A percentile compares a stretch with the other conserved stretches of the same genome.
These are phyloP conservation scores for Leccinum griseonigrum DNA, from an alignment of 1,284 basidiomycete genomes.

Conservation along the genomic window DNA sequence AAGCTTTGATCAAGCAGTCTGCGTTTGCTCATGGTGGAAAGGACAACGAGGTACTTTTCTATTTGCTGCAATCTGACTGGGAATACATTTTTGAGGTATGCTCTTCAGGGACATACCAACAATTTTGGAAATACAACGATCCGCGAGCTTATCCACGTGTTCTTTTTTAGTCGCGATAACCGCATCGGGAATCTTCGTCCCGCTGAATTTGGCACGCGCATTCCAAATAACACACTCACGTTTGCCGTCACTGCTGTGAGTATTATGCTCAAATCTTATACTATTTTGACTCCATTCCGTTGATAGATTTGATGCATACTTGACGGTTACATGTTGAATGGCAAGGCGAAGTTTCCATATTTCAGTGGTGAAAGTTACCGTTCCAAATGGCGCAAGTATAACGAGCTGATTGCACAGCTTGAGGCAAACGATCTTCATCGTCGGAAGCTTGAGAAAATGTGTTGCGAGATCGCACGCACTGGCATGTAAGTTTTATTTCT, in stretches of 20 bases:
- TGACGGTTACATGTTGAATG: background rate
- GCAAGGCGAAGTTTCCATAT: background rate
- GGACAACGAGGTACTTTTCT: background rate
- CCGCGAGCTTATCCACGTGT: background rate
- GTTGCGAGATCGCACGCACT: background rate
- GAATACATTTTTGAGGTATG: too few species aligned
- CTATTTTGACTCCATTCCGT: background rate
- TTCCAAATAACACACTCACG: background rate
- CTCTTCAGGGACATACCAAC: background rate
- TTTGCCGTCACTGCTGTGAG: background rate
- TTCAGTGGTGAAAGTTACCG: background rate
- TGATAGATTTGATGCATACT: background rate
- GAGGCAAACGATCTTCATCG: background rate
- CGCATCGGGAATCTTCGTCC: background rate
- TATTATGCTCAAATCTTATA: background rate
- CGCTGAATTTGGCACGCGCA: background rate
- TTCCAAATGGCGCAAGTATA: background rate
- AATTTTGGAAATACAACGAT: background rate
- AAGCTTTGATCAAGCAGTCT: background rate
- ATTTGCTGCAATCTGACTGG: too few species aligned
- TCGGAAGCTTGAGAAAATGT: background rate
- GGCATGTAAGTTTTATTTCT: background rate
- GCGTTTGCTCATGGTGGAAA: background rate
- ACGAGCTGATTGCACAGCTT: background rate
- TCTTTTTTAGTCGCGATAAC: background rate